Evolutionary conservation across 2,329 filamentous ascomycete genomes (phyloP), one percentile per base, ranked within the genome.

Genomic region (Alternaria brassicicola): DNA sequence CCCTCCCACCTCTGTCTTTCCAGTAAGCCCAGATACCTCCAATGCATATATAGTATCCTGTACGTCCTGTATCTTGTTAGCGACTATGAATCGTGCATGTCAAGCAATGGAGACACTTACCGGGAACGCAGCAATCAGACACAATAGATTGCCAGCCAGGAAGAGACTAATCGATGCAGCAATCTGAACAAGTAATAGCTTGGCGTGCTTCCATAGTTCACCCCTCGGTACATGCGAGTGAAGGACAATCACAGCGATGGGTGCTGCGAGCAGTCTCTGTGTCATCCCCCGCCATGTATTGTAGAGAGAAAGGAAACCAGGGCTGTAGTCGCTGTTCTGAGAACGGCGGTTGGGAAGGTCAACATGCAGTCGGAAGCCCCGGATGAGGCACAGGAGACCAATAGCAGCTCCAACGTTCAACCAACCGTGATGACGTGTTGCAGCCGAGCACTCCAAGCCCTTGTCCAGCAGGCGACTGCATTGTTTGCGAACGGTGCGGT

Each of bases 61-160:
- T 3, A 55, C 36, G 17, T 55, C 45, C 55, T 58, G 6, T 2
- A 45, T 19, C 2, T 43, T 19, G 21, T 52, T 45, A 52, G 38
- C 38, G n/a, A 21, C 21, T 38, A 28, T 49, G 15, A 25, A 35
- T n/a, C 8, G 13, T 31, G 5, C 4, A 33, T 23, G 17, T 49
- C 19, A 36, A 15, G 13, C 15, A 23, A 17, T 15, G 28, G 2
- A 30, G 13, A 7, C 38, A 45, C 51, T 25, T 54, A 58, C 43
- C 4, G 51, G 55, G 5, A 55, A n/a, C 19, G 43, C 43, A 43
- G 43, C 51, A 55, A 58, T 3, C 13, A 54, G 17, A 23, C 45
- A 54, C 6, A 55, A 26, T 31, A 39, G 13, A 10, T 58, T 58
- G 17, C 51, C 51, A 23, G 19, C n/a, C 13, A 58, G 12, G 7